Base-by-base conservation (phyloP, 148 eudicot genomes). In the Drosera capensis region DNA sequence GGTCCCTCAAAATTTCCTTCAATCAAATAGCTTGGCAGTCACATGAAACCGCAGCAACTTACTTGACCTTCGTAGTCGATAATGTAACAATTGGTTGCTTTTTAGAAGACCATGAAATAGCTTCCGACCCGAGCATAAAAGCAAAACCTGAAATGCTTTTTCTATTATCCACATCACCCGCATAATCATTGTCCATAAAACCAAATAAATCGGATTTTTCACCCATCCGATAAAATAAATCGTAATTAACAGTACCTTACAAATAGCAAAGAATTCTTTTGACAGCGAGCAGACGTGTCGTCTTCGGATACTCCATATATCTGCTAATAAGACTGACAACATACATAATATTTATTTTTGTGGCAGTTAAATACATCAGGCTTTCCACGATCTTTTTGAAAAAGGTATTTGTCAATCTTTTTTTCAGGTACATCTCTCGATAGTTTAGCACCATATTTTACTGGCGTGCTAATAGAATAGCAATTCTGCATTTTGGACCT, bases 51-150 rank as follows among this genome's bases (percentile, higher is more conserved):
- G 31, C 9, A 28, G 31, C 31, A 28, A 3, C 4, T 3, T 3
- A 4, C 9, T 28, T 3, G 31, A 4, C 9, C 9, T 28, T 9
- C 4, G 4, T 28, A 28, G 31, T 3, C 31, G 9, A 28, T 23
- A 14, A 14, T 11, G 21, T 42, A 22, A 42, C 21, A 48, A 26
- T 25, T 4, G 13, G 8, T 28, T 46, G 38, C 38, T 28, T 48
- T 28, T 30, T 48, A 2, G 50, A 48, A 5, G 34, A 11, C 40
- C 39, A 48, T 30, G 52, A 48, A 24, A 48, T 30, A 23, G 18
- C 20, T 12, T 17, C 2, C 7, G 51, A 8, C 5, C 51, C 51
- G 5, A 46, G 12, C 35, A 46, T 24, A 14, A 24, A 46, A 2
- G 15, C 51, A 46, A 24, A 46, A 7, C 50, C 14, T 1, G 3